Base-by-base conservation (phyloP, 192 early-diverging fungal species). In the Thoreauomyces humboldtii region DNA sequence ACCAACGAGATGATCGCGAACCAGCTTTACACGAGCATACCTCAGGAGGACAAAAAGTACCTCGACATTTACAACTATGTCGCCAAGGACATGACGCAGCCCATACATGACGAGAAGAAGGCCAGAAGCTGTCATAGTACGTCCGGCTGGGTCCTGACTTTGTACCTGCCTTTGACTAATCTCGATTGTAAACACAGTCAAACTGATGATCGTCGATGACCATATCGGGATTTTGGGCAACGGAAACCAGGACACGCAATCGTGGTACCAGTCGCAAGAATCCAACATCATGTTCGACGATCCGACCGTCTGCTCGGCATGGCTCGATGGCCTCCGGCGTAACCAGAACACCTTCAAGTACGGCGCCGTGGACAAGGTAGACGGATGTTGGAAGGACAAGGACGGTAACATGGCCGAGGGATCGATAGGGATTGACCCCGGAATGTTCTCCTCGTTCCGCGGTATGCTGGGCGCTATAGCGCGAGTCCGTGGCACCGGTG, bases 191-290 rank as follows among this genome's bases (percentile, higher is more conserved):
- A 50, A 22, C 9, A 50, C 21, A 50, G 47, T 50, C 47, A 50
- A 50, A 50, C 47, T 50, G 7, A 50, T 50, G 47, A 50, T 50
- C 9, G 24, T 50, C 12, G 47, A 50, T 22, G 17, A 50, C 47
- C 12, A 12, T 22, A 22, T 50, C 12, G 24, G 17, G 7, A 50
- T 50, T 22, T 15, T 50, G 14, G 47, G 47, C 12, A n/a, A 11
- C 21, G 47, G 47, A 22, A 50, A 50, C 47, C 47, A 50, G 22
- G 47, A 50, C 47, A 24, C 24, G 17, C 47, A 50, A 50, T 50
- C 47, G 7, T 50, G 47, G 47, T 50, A 50, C 47, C 47, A 50
- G 7, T 50, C 47, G 47, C 47, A 50, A 24, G 47, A 50, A 22
- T 19, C 7, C 24, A 50, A 50, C 47, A 22, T 50, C 47, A 12